Percentiles rank a stretch among this genome's conserved stretches.
phyloP scores from a whole-genome alignment of 1,139 yeast species.

The Yamadazyma membranifaciens region DNA sequence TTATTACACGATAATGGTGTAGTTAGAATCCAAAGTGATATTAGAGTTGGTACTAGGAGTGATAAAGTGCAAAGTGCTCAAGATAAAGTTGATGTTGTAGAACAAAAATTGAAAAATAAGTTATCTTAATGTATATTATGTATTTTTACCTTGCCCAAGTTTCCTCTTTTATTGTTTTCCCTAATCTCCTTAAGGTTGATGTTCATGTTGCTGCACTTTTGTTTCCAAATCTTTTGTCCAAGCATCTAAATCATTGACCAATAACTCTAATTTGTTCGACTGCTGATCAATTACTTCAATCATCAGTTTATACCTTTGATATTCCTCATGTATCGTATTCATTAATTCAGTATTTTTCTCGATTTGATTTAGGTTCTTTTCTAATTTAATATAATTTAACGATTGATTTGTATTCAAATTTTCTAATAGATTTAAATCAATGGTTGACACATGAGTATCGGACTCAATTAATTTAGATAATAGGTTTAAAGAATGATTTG shows the following conservation, averaged over 20 bases:
- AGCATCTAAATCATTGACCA: slow-evolving; percentile 53
- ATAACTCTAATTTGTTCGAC: slow-evolving; percentile 41
- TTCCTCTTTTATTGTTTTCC: background rate
- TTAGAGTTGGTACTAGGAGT: slow-evolving; percentile 78
- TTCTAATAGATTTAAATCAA: slow-evolving; percentile 52
- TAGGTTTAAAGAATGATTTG: slow-evolving; percentile 30
- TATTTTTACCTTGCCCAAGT: background rate
- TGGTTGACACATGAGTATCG: slow-evolving; percentile 53
- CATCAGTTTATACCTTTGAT: slow-evolving; percentile 24
- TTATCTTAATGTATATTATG: slow-evolving; percentile 13
- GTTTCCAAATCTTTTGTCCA: slow-evolving; percentile 7
- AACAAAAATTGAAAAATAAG: slow-evolving; percentile 41
- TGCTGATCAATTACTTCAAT: slow-evolving; percentile 45
- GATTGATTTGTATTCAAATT: slow-evolving; percentile 59
- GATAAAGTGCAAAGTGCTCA: slow-evolving; percentile 67
- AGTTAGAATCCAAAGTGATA: slow-evolving; percentile 77
- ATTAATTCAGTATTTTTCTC: slow-evolving; percentile 33
- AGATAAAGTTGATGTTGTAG: slow-evolving; percentile 64
- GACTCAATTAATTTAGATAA: slow-evolving; percentile 40
- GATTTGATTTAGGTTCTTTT: slow-evolving; percentile 42
- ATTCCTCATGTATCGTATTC: slow-evolving; percentile 28
- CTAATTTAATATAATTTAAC: slow-evolving; percentile 54
- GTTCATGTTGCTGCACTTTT: background rate
- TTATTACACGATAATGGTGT: slow-evolving; percentile 66
- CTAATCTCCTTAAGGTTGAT: too few relatives aligned